Evolutionary conservation across 176 grass and related monocot species (phyloP).

Genomic region (barley (Hordeum vulgare)): MorexV3_pseudomolecules_assembly NC_058523.1:545414047-545414546

Average conservation of each 20-base stretch:
- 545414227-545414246: background rate
- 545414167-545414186: background rate
- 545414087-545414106: slow-evolving; percentile 96
- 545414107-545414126: slow-evolving; percentile 71
- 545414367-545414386: background rate
- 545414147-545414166: slow-evolving; percentile 19
- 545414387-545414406: slow-evolving; percentile 4
- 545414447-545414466: background rate
- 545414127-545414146: slow-evolving; percentile 87
- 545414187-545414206: background rate
- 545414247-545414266: background rate
- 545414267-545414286: slow-evolving; percentile 23
- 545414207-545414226: background rate
- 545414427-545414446: background rate
- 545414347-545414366: background rate
- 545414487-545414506: background rate
- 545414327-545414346: background rate
- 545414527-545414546: background rate
- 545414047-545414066: slow-evolving; percentile 83
- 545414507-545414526: background rate
- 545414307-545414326: slow-evolving; percentile 18
- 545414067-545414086: slow-evolving; percentile 79
- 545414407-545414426: background rate
- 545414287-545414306: slow-evolving; percentile 6
- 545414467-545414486: background rate